Conservation (phyloP, 2,329 filamentous ascomycete genomes). For the Colletotrichum falcatum region DNA sequence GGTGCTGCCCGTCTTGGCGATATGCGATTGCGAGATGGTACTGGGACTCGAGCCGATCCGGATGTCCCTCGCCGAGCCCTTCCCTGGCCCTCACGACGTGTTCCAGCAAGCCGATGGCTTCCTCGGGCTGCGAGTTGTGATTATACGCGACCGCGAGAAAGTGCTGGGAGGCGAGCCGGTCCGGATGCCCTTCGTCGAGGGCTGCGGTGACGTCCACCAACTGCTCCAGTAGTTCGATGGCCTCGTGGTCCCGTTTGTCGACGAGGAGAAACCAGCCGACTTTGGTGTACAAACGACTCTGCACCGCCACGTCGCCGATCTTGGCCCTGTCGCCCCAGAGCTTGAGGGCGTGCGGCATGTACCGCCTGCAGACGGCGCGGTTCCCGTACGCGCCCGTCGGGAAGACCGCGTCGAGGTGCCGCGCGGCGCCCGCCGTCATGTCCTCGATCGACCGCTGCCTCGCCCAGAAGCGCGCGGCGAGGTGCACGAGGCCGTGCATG, state of each 20-base stretch:
- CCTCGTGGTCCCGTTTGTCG: too few species aligned
- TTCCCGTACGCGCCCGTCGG: slow-evolving; percentile 3
- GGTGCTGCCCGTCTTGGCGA: too few species aligned
- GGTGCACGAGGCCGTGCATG: slow-evolving; percentile 48
- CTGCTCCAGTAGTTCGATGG: slow-evolving; percentile 44
- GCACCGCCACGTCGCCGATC: slow-evolving; percentile 19
- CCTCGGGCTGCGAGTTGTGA: too few species aligned
- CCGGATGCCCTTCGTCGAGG: slow-evolving; percentile 22
- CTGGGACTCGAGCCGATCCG: slow-evolving; percentile 29
- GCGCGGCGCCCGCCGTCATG: neutral
- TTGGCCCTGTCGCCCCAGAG: slow-evolving; percentile 28
- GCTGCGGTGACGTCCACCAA: slow-evolving; percentile 37
- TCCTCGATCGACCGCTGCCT: slow-evolving; percentile 18
- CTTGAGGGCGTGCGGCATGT: slow-evolving; percentile 44
- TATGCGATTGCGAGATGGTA: neutral
- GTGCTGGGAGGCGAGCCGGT: slow-evolving; percentile 30
- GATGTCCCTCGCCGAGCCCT: slow-evolving; percentile 25
- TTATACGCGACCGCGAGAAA: too few species aligned
- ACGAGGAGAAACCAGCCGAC: slow-evolving; percentile 42
- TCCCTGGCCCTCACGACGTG: slow-evolving; percentile 40
- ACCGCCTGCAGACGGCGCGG: slow-evolving; percentile 40
- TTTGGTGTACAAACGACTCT: slow-evolving; percentile 30
- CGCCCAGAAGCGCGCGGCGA: slow-evolving; percentile 44
- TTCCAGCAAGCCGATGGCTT: slow-evolving; percentile 44
- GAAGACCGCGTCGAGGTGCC: neutral